A percentile compares a stretch with the other conserved stretches of the same genome.
phyloP scores from a whole-genome alignment of 2,329 filamentous ascomycete genomes.

The Microcera coccophila region DNA sequence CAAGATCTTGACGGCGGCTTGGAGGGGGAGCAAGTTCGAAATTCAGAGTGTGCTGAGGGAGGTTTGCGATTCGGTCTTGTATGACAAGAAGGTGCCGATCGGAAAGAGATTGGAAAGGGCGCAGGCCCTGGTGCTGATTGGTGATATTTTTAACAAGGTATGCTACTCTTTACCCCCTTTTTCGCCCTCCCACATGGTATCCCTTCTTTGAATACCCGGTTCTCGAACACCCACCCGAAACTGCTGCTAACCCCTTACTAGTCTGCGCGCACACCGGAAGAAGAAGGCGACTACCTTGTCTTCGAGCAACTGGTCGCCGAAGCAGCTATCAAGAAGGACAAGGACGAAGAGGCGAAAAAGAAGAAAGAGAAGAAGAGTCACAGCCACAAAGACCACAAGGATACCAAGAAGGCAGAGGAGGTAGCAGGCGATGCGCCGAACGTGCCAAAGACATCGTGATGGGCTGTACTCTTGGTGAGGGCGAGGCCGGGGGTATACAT shows the following conservation, averaged over 20 bases:
- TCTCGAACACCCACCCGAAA: background rate
- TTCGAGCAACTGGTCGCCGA: slow-evolving; percentile 98
- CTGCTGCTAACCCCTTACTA: slow-evolving; percentile 34
- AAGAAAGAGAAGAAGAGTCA: slow-evolving; percentile 52
- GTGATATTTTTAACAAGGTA: slow-evolving; percentile 86
- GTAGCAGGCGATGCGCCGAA: slow-evolving; percentile 26
- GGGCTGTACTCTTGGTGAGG: background rate
- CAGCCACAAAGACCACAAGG: slow-evolving; percentile 32
- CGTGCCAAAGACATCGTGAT: slow-evolving; percentile 8
- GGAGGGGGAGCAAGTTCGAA: slow-evolving; percentile 95
- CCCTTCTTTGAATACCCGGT: slow-evolving; percentile 10
- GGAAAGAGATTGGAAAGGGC: slow-evolving; percentile 87
- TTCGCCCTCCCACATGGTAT: slow-evolving; percentile 1
- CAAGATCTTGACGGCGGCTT: slow-evolving; percentile 95
- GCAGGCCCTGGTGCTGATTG: slow-evolving; percentile 81
- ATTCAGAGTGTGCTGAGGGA: slow-evolving; percentile 94
- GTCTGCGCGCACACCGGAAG: slow-evolving; percentile 85
- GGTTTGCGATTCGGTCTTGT: slow-evolving; percentile 84
- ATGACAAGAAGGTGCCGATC: slow-evolving; percentile 72
- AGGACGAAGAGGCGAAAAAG: slow-evolving; percentile 67
- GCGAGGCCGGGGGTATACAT: too few relatives aligned
- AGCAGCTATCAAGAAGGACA: slow-evolving; percentile 90
- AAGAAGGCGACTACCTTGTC: slow-evolving; percentile 97
- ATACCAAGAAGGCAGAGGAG: slow-evolving; percentile 31
- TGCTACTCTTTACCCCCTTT: too few relatives aligned